These are phyloP conservation scores for Gynochthodes officinalis DNA, from an alignment of 257 asterid species.

Conservation along the genomic window DNA sequence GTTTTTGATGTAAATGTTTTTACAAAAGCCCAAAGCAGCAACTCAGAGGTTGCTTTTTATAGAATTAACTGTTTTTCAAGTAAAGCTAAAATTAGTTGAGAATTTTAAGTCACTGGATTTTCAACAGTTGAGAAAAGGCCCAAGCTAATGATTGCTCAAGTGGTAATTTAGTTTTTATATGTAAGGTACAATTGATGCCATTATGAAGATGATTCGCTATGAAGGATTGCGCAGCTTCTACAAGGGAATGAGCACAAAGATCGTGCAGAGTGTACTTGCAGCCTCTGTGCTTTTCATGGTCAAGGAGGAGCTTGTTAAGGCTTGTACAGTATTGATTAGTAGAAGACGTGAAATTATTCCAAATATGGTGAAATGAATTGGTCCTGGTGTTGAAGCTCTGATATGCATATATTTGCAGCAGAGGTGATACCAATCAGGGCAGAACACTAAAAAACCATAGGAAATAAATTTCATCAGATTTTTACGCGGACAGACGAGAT, in stretches of 20 bases:
- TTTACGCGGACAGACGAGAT: no score
- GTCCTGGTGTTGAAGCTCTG: not conserved
- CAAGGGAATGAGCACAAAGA: slow-evolving; percentile 95
- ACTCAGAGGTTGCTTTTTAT: no score
- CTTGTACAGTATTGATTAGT: slow-evolving; percentile 30
- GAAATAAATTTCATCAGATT: no score
- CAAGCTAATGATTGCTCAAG: slow-evolving; percentile 7
- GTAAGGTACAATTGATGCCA: slow-evolving; percentile 77
- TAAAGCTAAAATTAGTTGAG: not conserved
- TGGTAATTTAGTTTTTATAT: slow-evolving; percentile 8
- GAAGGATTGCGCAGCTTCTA: slow-evolving; percentile 84
- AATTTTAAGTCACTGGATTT: not conserved
- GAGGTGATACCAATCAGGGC: no score
- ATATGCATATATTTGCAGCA: not conserved
- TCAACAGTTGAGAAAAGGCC: not conserved
- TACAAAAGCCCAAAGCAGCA: not conserved
- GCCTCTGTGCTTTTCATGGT: slow-evolving; percentile 92
- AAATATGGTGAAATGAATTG: not conserved
- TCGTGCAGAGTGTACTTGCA: slow-evolving; percentile 88
- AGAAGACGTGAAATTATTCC: slow-evolving; percentile 12
- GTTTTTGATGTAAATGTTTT: not conserved
- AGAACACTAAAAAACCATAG: no score
- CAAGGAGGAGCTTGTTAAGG: slow-evolving; percentile 89
- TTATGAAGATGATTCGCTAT: slow-evolving; percentile 69
- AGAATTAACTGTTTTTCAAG: no score